Evolutionary conservation across 805 yeast genomes (phyloP).

Genomic region (Candida ovalis): DNA sequence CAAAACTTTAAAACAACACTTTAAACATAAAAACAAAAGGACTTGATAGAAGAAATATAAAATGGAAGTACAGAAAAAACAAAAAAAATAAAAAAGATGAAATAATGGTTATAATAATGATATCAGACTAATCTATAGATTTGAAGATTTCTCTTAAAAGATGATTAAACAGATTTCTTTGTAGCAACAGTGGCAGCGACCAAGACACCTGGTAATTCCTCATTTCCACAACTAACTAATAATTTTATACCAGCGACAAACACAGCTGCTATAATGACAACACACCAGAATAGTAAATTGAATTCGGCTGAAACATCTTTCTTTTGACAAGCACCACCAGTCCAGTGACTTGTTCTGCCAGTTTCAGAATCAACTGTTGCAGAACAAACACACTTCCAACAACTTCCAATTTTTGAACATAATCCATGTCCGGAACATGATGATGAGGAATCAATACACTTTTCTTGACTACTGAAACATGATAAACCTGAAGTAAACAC

Average conservation of each 20-base stretch:
- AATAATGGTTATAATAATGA: too few species aligned
- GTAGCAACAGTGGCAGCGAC: conserved; percentile 51
- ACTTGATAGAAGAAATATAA: not conserved
- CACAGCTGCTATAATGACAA: conserved; percentile 42
- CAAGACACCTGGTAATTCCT: conserved; percentile 66
- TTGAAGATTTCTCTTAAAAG: not conserved
- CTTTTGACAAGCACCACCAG: conserved; percentile 61
- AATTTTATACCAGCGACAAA: conserved; percentile 51
- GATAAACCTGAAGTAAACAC: conserved; percentile 11
- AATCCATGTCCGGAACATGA: conserved; percentile 53
- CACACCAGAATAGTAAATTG: conserved; percentile 67
- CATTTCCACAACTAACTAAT: conserved; percentile 50
- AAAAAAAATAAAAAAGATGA: not conserved
- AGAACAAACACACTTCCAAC: conserved; percentile 51
- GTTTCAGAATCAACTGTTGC: conserved; percentile 39
- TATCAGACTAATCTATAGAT: not conserved
- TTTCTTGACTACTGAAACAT: conserved; percentile 42
- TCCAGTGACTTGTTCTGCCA: conserved; percentile 49
- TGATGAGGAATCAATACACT: conserved; percentile 43
- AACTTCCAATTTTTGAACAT: conserved; percentile 39
- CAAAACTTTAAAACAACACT: not conserved
- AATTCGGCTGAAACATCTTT: conserved; percentile 63
- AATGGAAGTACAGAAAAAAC: not conserved
- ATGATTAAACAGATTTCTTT: conserved; percentile 29
- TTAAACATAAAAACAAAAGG: not conserved